Evolutionary conservation across 2,329 filamentous ascomycete species (phyloP).

Genomic region (Nigrospora sphaerica): DNA sequence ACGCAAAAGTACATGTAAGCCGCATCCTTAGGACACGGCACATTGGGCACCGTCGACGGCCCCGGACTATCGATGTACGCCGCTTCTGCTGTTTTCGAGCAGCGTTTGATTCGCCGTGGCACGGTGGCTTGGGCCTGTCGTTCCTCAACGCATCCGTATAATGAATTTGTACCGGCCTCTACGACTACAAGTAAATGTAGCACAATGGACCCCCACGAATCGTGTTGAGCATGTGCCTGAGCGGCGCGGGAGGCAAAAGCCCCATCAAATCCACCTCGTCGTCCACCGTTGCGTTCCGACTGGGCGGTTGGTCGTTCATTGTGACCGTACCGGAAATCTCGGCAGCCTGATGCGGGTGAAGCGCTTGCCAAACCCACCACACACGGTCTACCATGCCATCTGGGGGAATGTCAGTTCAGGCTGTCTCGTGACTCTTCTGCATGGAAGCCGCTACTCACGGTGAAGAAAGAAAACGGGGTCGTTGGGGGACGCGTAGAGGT

Average conservation of each 20-base stretch:
- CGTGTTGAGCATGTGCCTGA: conserved; percentile 9
- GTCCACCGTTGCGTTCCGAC: conserved; percentile 13
- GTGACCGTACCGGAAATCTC: conserved; percentile 17
- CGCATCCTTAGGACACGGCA: too few relatives aligned
- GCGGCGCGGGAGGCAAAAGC: neutral
- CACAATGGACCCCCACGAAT: conserved; percentile 11
- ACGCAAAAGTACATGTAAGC: conserved; percentile 19
- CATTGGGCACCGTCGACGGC: too few relatives aligned
- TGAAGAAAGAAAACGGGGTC: conserved; percentile 18
- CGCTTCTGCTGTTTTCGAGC: too few relatives aligned
- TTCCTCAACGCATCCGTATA: too few relatives aligned
- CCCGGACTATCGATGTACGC: too few relatives aligned
- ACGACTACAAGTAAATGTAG: conserved; percentile 9
- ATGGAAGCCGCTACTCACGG: neutral
- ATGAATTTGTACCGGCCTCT: too few relatives aligned
- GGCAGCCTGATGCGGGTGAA: conserved; percentile 5
- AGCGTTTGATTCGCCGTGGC: too few relatives aligned
- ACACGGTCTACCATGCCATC: conserved; percentile 16
- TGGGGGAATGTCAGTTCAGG: too few relatives aligned
- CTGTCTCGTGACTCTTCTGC: too few relatives aligned
- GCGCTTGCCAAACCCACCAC: conserved; percentile 19
- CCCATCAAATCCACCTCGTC: conserved; percentile 14
- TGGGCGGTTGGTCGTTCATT: conserved; percentile 15
- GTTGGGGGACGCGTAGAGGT: conserved; percentile 15
- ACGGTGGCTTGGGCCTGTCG: too few relatives aligned